phyloP scores from a whole-genome alignment of 805 yeast species.

The Ogataea populi-albae region DNA sequence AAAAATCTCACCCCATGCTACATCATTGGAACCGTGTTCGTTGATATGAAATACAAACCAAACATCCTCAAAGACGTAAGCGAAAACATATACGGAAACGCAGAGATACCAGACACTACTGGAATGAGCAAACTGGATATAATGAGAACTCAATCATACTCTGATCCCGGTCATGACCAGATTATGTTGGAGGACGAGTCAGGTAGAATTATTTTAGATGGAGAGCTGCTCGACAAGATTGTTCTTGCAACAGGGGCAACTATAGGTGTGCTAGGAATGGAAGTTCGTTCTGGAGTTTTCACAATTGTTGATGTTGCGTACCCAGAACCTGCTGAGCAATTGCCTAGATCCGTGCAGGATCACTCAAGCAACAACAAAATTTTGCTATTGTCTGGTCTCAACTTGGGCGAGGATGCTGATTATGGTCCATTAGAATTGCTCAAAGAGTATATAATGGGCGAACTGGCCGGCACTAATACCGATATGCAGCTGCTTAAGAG shows the following conservation, averaged over 20 bases:
- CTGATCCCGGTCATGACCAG: conserved; percentile 55
- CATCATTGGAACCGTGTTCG: conserved; percentile 83
- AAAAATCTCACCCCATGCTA: conserved; percentile 61
- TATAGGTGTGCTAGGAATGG: conserved; percentile 83
- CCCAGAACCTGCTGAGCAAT: conserved; percentile 65
- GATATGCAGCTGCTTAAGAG: conserved; percentile 16
- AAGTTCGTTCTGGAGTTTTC: conserved; percentile 77
- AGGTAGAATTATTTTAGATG: conserved; percentile 74
- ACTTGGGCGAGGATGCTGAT: conserved; percentile 44
- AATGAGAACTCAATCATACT: conserved; percentile 42
- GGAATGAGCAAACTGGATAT: conserved; percentile 21
- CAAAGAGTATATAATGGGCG: conserved; percentile 70
- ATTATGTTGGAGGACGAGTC: conserved; percentile 87
- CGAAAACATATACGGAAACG: conserved; percentile 49
- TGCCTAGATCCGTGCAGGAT: conserved; percentile 27
- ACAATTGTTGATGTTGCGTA: conserved; percentile 76
- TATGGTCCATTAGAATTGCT: conserved; percentile 53
- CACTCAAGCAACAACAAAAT: conserved; percentile 39
- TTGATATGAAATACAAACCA: conserved; percentile 82
- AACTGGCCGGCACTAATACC: conserved; percentile 36
- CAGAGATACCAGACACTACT: conserved; percentile 32
- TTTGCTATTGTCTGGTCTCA: conserved; percentile 77
- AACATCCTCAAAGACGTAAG: conserved; percentile 81
- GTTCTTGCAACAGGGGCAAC: conserved; percentile 87
- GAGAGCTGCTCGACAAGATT: conserved; percentile 56